A percentile compares a stretch with the other conserved stretches of the same genome.
Conservation (phyloP, 176 grass and related monocot genomes). For the Musa acuminata region DNA sequence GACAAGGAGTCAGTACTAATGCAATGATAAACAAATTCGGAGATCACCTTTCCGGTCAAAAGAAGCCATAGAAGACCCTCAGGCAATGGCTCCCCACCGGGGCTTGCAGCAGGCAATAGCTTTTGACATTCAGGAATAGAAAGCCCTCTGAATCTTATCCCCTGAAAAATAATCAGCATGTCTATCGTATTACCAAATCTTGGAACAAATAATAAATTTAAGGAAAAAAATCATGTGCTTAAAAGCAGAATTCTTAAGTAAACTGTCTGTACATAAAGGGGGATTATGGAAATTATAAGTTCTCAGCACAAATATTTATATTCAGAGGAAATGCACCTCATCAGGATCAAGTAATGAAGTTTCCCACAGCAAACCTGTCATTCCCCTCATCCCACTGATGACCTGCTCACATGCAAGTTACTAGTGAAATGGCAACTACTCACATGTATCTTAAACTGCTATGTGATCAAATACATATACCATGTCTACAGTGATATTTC, state of each 20-base stretch:
- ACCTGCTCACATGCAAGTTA: slow-evolving; percentile 42
- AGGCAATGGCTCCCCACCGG: slow-evolving; percentile 83
- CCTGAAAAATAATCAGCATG: slow-evolving; percentile 29
- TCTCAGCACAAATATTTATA: not conserved
- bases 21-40: not conserved
- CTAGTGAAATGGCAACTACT: slow-evolving; percentile 6
- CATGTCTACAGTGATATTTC: slow-evolving; percentile 88
- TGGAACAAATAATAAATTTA: not conserved
- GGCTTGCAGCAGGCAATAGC: slow-evolving; percentile 53
- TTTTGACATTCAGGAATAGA: slow-evolving; percentile 98
- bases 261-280: not conserved
- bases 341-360: slow-evolving; percentile 94
- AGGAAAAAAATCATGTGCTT: not conserved
- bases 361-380: slow-evolving; percentile 97
- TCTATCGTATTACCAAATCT: not conserved
- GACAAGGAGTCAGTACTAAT: not conserved
- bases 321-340: slow-evolving; percentile 45
- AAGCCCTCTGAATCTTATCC: slow-evolving; percentile 94
- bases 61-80: slow-evolving; percentile 99
- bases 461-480: slow-evolving; percentile 32
- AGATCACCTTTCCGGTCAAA: slow-evolving; percentile 81
- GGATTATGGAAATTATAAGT: not conserved
- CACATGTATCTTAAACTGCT: slow-evolving; percentile 1
- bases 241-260: not conserved
- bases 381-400: slow-evolving; percentile 99